Evolutionary conservation across 2,329 filamentous ascomycete species (phyloP), one percentile per base, ranked within the genome.

Genomic region (Diaporthe helianthi): DNA sequence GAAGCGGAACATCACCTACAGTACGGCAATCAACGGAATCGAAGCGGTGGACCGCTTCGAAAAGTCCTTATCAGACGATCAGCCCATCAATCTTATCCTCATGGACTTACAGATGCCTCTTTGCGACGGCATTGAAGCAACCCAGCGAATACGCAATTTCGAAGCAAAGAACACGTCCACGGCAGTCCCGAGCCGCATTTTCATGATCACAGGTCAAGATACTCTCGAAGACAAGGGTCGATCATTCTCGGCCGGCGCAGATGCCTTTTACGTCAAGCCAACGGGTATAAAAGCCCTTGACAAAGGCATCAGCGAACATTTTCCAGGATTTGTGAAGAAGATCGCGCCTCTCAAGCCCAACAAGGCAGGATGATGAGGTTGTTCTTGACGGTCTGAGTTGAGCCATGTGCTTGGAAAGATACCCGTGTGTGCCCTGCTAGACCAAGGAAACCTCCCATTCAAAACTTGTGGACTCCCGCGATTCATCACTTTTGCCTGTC

Each of bases 81-180:
- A 77, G 12, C 79, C 76, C n/a, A 78, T 82, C 55, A 79, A 81
- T 22, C 76, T 81, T 26, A 79, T 83, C 19, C 73, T 83, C 8
- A 82, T 81, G 79, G 80, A 82, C 49, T 76, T 83, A 51, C 80
- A 83, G 66, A 83, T 83, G 81, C 81, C 81, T 3, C 74, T 82
- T 19, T 80, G 79, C 69, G 81, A 83, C 58, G 81, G 81, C 0
- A 71, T 81, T n/a, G 76, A 79, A n/a, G 77, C 78, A 0, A 81
- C 80, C 1, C 53, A 67, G 17, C 77, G 79, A 52, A 83, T 83
- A 31, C 76, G 81, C 8, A 72, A 76, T 12, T 69, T 81, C 1
- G 80, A 82, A 69, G 60, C 74, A 10, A 68, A 77, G 10, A 74
- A 75, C 12, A n/a, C 26, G 15, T 31, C 38, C 8, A 38, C 29